Evolutionary conservation across 73 alveolate genomes (phyloP), one percentile per base, ranked within the genome.

Genomic region (Diophrys sp.): DNA sequence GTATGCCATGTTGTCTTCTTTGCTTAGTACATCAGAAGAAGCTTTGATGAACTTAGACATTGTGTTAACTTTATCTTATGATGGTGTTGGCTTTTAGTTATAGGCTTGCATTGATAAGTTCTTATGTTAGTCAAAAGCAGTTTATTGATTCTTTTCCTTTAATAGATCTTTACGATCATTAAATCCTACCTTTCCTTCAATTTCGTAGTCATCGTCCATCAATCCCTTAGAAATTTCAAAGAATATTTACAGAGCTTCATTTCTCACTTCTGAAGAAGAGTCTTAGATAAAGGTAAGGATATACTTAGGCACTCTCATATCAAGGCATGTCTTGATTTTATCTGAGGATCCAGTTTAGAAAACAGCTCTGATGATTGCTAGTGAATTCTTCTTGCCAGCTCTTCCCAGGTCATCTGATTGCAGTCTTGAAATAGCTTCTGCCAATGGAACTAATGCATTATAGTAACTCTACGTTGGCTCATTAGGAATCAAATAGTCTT

Each of bases 241-340:
- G 77, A 81, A 74, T 23, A 81, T 87, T 14, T 70, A 78, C 31
- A 81, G 70, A 28, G 87, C 79, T 72, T 87, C 94, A 54, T 75
- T 67, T 33, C 90, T 75, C 54, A 87, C 94, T 28, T 87, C 86
- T 27, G 78, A 54, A 53, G 76, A 89, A 8, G 62, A 0, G 74
- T 87, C 94, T 69, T 87, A 84, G 31, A 87, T 32, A 83, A 85
- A 87, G 71, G 82, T 89, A 29, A 87, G 67, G 54, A 76, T 68
- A 67, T 78, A 85, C 68, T 87, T 80, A 24, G 95, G 98, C 27
- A 94, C 89, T 77, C 94, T 91, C 77, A 94, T 86, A 79, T 94
- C 98, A 29, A 90, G 86, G 74, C 97, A 88, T 11, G 94, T 96
- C 74, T 91, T 85, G 25, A 90, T 84, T 79, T 94, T n/a, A n/a